phyloP scores from a whole-genome alignment of 116 monocot species.

The Papilionanthe hybrid region DNA sequence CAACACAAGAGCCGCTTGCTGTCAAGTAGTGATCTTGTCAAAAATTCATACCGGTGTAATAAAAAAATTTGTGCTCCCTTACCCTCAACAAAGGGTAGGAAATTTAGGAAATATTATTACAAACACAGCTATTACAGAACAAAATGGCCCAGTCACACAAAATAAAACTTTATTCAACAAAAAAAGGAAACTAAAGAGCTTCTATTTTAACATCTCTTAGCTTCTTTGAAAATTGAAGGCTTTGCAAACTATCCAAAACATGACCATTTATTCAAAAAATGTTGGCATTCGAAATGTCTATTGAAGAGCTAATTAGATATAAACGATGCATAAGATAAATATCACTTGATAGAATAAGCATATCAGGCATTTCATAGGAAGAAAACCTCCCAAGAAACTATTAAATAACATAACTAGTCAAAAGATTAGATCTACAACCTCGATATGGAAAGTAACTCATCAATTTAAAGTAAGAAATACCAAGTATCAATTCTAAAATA shows the following conservation, averaged over 20 bases:
- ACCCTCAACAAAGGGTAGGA: background rate
- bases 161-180: background rate
- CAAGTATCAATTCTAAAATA: background rate
- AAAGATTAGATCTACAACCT: background rate
- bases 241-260: background rate
- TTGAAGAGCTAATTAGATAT: background rate
- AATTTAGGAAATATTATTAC: background rate
- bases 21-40: constrained; percentile 14
- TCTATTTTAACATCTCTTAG: background rate
- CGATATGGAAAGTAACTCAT: background rate
- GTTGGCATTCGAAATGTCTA: background rate
- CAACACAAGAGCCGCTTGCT: constrained; percentile 91
- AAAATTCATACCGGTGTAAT: too few relatives aligned
- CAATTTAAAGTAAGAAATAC: background rate
- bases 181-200: background rate
- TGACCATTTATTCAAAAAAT: background rate
- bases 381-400: background rate
- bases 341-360: background rate
- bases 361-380: background rate
- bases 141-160: background rate
- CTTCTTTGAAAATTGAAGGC: background rate
- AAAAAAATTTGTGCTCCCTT: background rate
- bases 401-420: background rate
- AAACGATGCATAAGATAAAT: background rate
- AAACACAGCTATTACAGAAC: background rate